phyloP scores from a whole-genome alignment of 1,284 basidiomycete genomes.

The Sporisorium exsertum region DNA sequence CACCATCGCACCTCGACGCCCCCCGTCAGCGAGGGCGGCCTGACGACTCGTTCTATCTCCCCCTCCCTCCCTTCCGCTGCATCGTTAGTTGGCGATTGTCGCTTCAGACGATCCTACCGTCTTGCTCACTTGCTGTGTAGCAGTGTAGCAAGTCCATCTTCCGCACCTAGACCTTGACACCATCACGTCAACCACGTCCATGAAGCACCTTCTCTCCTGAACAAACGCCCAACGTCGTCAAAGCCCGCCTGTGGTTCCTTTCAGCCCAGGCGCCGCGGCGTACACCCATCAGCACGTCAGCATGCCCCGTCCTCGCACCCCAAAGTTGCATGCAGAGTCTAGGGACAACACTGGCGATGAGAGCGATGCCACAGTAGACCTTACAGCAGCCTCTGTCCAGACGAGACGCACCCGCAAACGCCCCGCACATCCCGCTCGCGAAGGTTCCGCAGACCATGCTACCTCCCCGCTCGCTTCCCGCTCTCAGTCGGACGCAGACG shows the following conservation, averaged over 20 bases:
- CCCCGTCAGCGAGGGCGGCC: neutral
- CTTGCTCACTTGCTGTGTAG: conserved; percentile 1
- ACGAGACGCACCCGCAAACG: conserved; percentile 34
- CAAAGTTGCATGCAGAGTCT: conserved; percentile 11
- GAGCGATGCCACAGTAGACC: conserved; percentile 25
- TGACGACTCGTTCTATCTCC: neutral
- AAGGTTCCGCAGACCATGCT: conserved; percentile 20
- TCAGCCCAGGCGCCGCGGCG: conserved; percentile 7
- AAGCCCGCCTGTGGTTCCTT: conserved; percentile 1
- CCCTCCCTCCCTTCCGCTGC: neutral
- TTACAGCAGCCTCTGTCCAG: conserved; percentile 10
- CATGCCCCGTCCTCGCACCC: conserved; percentile 27
- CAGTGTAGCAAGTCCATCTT: neutral
- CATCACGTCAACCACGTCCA: conserved; percentile 2
- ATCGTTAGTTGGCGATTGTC: neutral
- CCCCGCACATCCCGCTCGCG: conserved; percentile 21
- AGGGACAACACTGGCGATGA: conserved; percentile 30
- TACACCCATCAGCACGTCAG: neutral
- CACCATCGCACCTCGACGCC: neutral
- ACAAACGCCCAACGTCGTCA: neutral
- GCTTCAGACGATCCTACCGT: neutral
- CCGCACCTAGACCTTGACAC: neutral
- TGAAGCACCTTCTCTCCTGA: neutral
- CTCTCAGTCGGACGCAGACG: neutral
- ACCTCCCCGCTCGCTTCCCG: conserved; percentile 3